A percentile compares a stretch with the other conserved stretches of the same genome.
Evolutionary conservation across 495 filamentous ascomycete genomes (phyloP).

Genomic region (Xylaria sp.): DNA sequence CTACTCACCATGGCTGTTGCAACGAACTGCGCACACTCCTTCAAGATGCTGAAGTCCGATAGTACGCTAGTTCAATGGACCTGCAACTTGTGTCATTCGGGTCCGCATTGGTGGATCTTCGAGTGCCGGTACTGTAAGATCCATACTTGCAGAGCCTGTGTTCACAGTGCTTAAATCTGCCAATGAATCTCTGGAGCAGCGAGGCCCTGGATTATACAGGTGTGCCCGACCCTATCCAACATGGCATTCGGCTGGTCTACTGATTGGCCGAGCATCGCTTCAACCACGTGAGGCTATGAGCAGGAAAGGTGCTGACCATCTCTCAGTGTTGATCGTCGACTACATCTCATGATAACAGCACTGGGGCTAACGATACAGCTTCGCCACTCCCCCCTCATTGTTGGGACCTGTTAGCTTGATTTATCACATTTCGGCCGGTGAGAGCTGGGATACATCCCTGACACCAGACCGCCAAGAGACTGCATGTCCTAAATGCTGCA

Average conservation of each 20-base stretch:
- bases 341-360: slow-evolving; percentile 5
- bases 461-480: slow-evolving; percentile 16
- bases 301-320: slow-evolving; percentile 12
- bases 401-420: slow-evolving; percentile 18
- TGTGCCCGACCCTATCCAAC: background rate
- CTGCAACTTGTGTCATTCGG: slow-evolving; percentile 77
- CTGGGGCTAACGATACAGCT: background rate
- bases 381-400: slow-evolving; percentile 12
- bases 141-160: slow-evolving; percentile 74
- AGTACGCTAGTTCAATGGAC: slow-evolving; percentile 77
- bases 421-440: slow-evolving; percentile 24
- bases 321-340: slow-evolving; percentile 3
- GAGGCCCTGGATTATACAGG: background rate
- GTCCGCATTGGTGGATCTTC: slow-evolving; percentile 83
- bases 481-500: slow-evolving; percentile 22
- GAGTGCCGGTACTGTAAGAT: slow-evolving; percentile 81
- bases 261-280: background rate
- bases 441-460: slow-evolving; percentile 11
- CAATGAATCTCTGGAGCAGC: slow-evolving; percentile 11
- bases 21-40: slow-evolving; percentile 69
- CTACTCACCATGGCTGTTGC: slow-evolving; percentile 64
- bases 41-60: slow-evolving; percentile 80
- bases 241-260: background rate
- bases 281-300: background rate
- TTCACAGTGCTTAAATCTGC: slow-evolving; percentile 56